These are phyloP conservation scores for Fusarium goolgardi DNA, from an alignment of 2,329 filamentous ascomycete species.

Conservation along the genomic window DNA sequence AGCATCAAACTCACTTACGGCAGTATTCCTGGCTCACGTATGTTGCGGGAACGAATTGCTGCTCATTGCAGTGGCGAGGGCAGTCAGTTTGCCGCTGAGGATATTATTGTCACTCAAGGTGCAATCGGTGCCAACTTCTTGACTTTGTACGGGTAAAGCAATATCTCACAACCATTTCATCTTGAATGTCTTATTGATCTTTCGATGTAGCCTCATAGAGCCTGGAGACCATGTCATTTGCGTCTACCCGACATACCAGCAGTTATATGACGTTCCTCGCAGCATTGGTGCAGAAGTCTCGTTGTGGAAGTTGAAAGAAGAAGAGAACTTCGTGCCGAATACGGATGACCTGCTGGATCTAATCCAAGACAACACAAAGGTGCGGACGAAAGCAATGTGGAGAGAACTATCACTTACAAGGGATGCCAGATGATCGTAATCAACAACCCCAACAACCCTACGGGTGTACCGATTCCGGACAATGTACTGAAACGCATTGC, in stretches of 20 bases:
- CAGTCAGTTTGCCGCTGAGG: conserved; percentile 62
- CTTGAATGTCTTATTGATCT: background rate
- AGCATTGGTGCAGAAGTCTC: conserved; percentile 81
- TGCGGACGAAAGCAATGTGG: conserved; percentile 51
- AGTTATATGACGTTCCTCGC: conserved; percentile 80
- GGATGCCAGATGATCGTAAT: conserved; percentile 58
- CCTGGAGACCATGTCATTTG: conserved; percentile 86
- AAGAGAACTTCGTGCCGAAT: conserved; percentile 75
- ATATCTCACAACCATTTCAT: background rate
- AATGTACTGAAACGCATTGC: conserved; percentile 70
- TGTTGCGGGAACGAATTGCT: conserved; percentile 73
- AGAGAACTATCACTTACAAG: conserved; percentile 15
- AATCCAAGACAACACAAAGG: conserved; percentile 76
- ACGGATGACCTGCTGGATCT: conserved; percentile 72
- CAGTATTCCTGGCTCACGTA: conserved; percentile 73
- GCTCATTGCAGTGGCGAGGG: conserved; percentile 70
- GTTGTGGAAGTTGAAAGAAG: conserved; percentile 76
- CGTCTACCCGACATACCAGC: conserved; percentile 88
- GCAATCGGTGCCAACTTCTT: conserved; percentile 89
- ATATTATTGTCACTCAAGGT: conserved; percentile 81
- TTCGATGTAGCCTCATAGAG: conserved; percentile 75
- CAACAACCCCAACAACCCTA: conserved; percentile 86
- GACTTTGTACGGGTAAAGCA: conserved; percentile 47
- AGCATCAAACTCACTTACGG: conserved; percentile 77
- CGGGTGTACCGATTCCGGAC: conserved; percentile 75